Evolutionary conservation across 352 stramenopile species (phyloP).

Genomic region (Plasmopara viticola): DNA sequence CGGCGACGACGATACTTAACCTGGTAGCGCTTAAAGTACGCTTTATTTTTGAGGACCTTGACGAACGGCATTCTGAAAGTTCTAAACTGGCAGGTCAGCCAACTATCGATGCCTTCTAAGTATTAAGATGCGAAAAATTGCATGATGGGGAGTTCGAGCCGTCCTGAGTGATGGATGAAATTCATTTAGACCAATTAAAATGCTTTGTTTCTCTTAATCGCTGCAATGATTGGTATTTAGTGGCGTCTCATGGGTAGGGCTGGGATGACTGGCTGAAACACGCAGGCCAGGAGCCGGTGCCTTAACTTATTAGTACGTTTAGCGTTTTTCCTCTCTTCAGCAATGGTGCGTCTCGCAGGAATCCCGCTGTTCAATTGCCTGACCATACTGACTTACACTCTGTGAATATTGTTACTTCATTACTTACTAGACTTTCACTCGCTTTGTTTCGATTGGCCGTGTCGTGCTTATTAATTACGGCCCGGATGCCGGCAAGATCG

Average conservation of each 20-base stretch:
- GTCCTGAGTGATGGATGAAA: background rate
- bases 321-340: constrained; percentile 75
- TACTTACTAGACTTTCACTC: constrained; percentile 90
- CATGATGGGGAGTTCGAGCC: constrained; percentile 5
- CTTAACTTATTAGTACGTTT: constrained; percentile 74
- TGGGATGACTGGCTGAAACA: constrained; percentile 73
- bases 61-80: constrained; percentile 92
- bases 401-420: background rate
- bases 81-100: constrained; percentile 40
- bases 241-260: constrained; percentile 18
- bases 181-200: background rate
- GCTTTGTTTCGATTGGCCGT: constrained; percentile 99
- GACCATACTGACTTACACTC: constrained; percentile 3
- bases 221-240: constrained; percentile 35
- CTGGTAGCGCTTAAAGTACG: constrained; percentile 99
- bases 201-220: too few relatives aligned
- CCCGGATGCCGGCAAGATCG: constrained; percentile 95
- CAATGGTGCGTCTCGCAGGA: constrained; percentile 53
- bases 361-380: background rate
- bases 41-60: constrained; percentile 98
- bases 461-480: constrained; percentile 99
- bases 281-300: constrained; percentile 8
- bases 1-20: constrained; percentile 97
- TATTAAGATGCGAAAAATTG: constrained; percentile 6
- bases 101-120: constrained; percentile 11